These are phyloP conservation scores for Saprolegnia parasitica DNA, from an alignment of 352 stramenopile species.

Conservation along the genomic window DNA sequence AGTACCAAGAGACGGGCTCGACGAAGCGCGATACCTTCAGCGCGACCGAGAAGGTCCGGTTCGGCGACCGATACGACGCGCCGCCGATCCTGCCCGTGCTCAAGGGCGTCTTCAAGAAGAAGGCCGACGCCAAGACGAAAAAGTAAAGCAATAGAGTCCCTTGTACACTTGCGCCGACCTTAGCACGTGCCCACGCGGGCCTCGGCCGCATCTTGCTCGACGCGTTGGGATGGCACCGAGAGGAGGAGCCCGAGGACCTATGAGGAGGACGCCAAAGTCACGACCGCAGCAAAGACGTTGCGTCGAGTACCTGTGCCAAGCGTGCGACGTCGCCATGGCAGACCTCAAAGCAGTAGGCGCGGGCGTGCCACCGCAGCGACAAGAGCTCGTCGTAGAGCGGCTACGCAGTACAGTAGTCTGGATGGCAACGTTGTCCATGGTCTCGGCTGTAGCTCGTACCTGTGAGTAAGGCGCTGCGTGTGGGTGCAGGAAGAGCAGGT, in stretches of 20 bases:
- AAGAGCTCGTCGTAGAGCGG: not conserved
- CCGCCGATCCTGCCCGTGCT: conserved; percentile 78
- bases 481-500: conserved; percentile 3
- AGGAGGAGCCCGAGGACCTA: conserved; percentile 23
- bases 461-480: conserved; percentile 1
- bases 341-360: conserved; percentile 11
- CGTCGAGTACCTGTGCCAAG: conserved; percentile 16
- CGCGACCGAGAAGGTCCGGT: conserved; percentile 50
- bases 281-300: not conserved
- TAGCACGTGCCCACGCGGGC: not conserved
- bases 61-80: conserved; percentile 76
- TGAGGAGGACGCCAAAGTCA: not conserved
- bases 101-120: conserved; percentile 74
- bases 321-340: not conserved
- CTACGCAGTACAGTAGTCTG: not conserved
- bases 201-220: conserved; percentile 6
- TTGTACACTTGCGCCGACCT: not conserved
- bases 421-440: too few species aligned
- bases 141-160: conserved; percentile 35
- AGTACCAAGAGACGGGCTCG: conserved; percentile 62
- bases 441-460: not conserved
- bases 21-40: conserved; percentile 75
- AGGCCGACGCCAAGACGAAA: conserved; percentile 38
- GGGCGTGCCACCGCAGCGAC: conserved; percentile 8
- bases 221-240: conserved; percentile 4